Evolutionary conservation across 495 filamentous ascomycete species (phyloP).

Genomic region (Penicillium diatomitis): DNA sequence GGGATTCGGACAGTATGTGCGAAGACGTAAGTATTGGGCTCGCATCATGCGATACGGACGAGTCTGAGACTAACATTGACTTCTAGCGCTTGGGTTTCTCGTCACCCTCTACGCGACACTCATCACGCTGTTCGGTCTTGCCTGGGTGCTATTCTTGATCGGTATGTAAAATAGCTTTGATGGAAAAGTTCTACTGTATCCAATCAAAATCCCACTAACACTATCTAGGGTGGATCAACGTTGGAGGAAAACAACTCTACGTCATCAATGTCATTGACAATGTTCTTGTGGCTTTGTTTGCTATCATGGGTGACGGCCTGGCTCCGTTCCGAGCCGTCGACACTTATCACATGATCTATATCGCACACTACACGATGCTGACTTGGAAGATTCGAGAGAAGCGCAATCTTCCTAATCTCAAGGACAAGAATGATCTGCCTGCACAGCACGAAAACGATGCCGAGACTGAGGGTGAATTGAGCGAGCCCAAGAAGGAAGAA

Average conservation of each 20-base stretch:
- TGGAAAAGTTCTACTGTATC: not conserved
- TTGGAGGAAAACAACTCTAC: constrained; percentile 60
- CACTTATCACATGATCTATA: constrained; percentile 73
- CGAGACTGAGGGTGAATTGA: constrained; percentile 29
- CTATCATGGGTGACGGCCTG: constrained; percentile 66
- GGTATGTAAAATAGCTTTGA: constrained; percentile 21
- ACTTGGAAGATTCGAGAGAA: constrained; percentile 63
- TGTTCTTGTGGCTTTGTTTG: constrained; percentile 68
- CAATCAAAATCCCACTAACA: not conserved
- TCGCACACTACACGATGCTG: constrained; percentile 55
- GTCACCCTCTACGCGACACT: constrained; percentile 72
- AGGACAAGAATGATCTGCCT: constrained; percentile 66
- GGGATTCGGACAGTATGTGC: constrained; percentile 65
- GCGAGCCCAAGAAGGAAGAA: constrained; percentile 27
- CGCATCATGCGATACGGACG: not conserved
- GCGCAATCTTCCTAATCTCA: constrained; percentile 51
- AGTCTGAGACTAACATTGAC: not conserved
- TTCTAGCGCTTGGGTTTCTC: constrained; percentile 56
- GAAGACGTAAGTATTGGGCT: constrained; percentile 42
- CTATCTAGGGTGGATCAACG: constrained; percentile 60
- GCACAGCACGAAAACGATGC: constrained; percentile 34
- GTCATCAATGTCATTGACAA: constrained; percentile 69
- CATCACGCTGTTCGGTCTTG: constrained; percentile 71
- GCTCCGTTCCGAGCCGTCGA: constrained; percentile 68
- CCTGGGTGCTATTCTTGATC: constrained; percentile 79